phyloP scores from a whole-genome alignment of 1,139 yeast species.

The Magnusiomyces starmeri region DNA sequence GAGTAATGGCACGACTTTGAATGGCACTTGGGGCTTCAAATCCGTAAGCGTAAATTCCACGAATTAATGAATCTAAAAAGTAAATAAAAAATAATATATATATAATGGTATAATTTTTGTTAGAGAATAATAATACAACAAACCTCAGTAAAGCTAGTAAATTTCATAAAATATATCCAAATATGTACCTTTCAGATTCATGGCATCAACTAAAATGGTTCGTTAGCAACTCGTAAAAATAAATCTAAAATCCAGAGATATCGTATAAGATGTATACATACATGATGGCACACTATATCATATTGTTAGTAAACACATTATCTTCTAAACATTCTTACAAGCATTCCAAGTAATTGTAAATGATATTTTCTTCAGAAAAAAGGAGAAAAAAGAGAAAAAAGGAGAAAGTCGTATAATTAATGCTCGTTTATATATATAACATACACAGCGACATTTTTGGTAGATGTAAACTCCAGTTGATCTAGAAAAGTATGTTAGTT shows the following conservation, averaged over 20 bases:
- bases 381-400: slow-evolving; percentile 2
- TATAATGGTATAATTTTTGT: not conserved
- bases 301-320: no score
- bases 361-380: no score
- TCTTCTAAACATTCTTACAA: no score
- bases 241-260: not conserved
- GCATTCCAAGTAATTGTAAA: no score
- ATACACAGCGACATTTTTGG: slow-evolving; percentile 18
- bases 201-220: slow-evolving; percentile 16
- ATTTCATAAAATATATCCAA: not conserved
- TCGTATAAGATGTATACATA: not conserved
- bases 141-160: not conserved
- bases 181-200: slow-evolving; percentile 17
- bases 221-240: slow-evolving; percentile 1
- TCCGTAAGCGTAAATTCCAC: slow-evolving; percentile 90
- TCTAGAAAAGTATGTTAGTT: slow-evolving; percentile 11
- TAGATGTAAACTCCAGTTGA: slow-evolving; percentile 17
- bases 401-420: slow-evolving; percentile 1
- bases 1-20: slow-evolving; percentile 97
- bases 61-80: slow-evolving; percentile 14
- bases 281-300: slow-evolving; percentile 9
- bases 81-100: not conserved
- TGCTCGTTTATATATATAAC: slow-evolving; percentile 12
- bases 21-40: slow-evolving; percentile 96
- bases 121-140: not conserved